A percentile compares a stretch with the other conserved stretches of the same genome.
phyloP scores from a whole-genome alignment of 208 protist genomes.

The Leptomonas pyrrhocoris region DNA sequence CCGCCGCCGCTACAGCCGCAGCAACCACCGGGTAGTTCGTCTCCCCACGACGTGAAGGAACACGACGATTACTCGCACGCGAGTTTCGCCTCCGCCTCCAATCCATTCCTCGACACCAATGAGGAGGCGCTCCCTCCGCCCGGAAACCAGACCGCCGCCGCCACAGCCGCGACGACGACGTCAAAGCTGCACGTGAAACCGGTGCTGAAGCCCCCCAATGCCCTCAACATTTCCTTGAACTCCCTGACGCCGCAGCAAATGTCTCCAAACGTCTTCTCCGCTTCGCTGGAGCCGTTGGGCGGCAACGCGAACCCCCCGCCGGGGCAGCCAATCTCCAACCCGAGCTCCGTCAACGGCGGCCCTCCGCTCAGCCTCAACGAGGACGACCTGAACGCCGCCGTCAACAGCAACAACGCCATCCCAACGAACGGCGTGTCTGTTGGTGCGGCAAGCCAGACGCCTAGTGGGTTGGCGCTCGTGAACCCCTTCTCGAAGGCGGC shows the following conservation, averaged over 20 bases:
- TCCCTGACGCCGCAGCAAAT: slow-evolving; percentile 10
- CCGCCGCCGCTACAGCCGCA: background rate
- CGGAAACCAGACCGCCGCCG: background rate
- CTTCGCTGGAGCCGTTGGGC: slow-evolving; percentile 10
- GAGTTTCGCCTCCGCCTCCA: slow-evolving; percentile 9
- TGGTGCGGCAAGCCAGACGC: slow-evolving; percentile 3
- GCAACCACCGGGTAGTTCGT: background rate
- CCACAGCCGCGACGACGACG: too few relatives aligned
- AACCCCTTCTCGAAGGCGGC: slow-evolving; percentile 35
- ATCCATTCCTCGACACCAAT: slow-evolving; percentile 17
- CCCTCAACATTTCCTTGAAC: background rate
- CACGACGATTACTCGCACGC: background rate
- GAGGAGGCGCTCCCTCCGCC: background rate
- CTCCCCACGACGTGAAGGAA: background rate
- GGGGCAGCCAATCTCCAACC: background rate
- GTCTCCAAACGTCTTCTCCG: slow-evolving; percentile 4
- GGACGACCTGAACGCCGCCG: background rate
- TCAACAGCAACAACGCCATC: background rate
- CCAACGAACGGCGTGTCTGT: background rate
- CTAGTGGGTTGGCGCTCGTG: slow-evolving; percentile 15
- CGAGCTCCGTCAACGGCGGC: slow-evolving; percentile 5
- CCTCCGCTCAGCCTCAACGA: slow-evolving; percentile 4
- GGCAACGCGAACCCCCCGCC: background rate
- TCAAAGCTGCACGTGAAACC: too few relatives aligned
- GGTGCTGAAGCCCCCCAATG: background rate